phyloP scores from a whole-genome alignment of 2,329 filamentous ascomycete species.

The Phialocephala sp. region DNA sequence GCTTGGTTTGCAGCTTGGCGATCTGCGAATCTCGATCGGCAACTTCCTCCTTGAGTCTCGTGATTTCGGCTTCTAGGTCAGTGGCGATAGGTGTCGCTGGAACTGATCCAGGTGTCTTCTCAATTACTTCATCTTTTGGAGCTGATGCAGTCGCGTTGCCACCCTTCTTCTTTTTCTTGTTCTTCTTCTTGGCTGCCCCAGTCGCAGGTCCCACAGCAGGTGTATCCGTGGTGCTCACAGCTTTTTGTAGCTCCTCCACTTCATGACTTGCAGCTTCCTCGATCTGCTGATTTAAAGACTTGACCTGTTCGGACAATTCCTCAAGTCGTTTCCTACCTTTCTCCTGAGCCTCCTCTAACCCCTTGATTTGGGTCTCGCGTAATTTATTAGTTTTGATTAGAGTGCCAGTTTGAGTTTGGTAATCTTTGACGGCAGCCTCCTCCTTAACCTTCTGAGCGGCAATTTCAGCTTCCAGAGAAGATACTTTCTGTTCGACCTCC shows the following conservation, averaged over 20 bases:
- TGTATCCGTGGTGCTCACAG: slow-evolving; percentile 40
- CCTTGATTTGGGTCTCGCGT: slow-evolving; percentile 34
- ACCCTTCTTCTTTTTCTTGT: slow-evolving; percentile 87
- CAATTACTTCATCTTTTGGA: slow-evolving; percentile 38
- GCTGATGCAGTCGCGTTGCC: slow-evolving; percentile 38
- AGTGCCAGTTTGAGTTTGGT: slow-evolving; percentile 30
- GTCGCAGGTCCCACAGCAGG: slow-evolving; percentile 48
- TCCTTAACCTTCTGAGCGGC: slow-evolving; percentile 20
- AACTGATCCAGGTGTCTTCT: slow-evolving; percentile 25
- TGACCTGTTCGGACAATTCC: slow-evolving; percentile 35
- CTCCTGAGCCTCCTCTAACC: slow-evolving; percentile 31
- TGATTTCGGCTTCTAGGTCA: slow-evolving; percentile 39
- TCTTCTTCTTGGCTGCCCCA: slow-evolving; percentile 73
- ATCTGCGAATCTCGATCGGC: slow-evolving; percentile 65
- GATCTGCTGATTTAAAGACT: slow-evolving; percentile 28
- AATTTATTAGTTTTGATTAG: slow-evolving; percentile 31
- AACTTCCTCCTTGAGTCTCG: slow-evolving; percentile 39
- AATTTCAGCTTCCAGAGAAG: slow-evolving; percentile 31
- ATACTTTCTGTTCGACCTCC: slow-evolving; percentile 32
- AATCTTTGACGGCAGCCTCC: slow-evolving; percentile 19
- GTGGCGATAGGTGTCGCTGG: slow-evolving; percentile 23
- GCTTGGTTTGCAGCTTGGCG: slow-evolving; percentile 69
- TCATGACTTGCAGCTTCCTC: slow-evolving; percentile 29
- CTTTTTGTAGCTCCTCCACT: slow-evolving; percentile 23
- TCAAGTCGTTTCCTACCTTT: slow-evolving; percentile 33